A percentile compares a stretch with the other conserved stretches of the same genome.
These are phyloP conservation scores for Lodderomyces margitis DNA, from an alignment of 1,139 yeast species.

Conservation along the genomic window DNA sequence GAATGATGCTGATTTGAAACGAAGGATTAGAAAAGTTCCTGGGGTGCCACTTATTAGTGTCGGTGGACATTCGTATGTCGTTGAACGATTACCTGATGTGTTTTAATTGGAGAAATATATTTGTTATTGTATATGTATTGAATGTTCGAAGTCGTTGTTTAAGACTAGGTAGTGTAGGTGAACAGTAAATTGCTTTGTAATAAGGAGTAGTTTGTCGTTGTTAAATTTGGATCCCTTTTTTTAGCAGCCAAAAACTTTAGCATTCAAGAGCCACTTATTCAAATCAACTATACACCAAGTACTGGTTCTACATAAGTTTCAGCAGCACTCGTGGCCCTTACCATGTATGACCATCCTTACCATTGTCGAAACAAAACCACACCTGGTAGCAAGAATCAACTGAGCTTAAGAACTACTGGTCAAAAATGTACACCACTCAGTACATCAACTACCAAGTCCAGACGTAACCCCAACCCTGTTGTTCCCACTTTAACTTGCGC, in stretches of 20 bases:
- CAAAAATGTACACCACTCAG: no score
- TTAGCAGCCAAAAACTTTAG: neutral
- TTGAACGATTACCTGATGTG: conserved; percentile 93
- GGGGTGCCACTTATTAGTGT: conserved; percentile 97
- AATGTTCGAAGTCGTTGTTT: no score
- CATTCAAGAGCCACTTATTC: neutral
- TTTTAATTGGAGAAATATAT: conserved; percentile 40
- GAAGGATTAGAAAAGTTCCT: conserved; percentile 92
- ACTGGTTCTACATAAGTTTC: neutral
- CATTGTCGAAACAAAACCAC: neutral
- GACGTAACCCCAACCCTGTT: no score
- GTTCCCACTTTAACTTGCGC: no score
- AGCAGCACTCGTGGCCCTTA: no score
- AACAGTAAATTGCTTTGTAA: no score
- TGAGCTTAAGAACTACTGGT: neutral
- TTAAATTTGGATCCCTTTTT: no score
- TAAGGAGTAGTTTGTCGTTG: no score
- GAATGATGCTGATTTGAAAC: conserved; percentile 95
- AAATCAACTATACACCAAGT: neutral
- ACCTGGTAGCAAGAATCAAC: neutral
- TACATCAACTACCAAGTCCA: no score
- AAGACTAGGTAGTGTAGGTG: no score
- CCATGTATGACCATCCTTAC: neutral
- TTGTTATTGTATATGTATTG: neutral
- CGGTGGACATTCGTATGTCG: conserved; percentile 87